phyloP scores from a whole-genome alignment of 176 grass and related monocot genomes.

The Pharus latifolius region DNA sequence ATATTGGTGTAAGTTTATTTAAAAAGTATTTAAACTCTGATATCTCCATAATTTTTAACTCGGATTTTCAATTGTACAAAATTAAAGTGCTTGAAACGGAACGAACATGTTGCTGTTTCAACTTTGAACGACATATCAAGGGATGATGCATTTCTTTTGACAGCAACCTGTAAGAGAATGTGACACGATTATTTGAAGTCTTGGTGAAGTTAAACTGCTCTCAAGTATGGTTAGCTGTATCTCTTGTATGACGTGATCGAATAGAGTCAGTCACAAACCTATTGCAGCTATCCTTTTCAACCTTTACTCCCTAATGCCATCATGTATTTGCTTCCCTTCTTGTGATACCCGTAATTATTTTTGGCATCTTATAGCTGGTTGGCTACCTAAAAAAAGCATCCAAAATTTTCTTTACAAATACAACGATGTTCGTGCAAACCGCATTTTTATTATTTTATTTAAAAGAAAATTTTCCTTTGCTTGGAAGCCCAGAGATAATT shows the following conservation, averaged over 20 bases:
- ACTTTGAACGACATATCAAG: no score
- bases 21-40: no score
- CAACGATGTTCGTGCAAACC: slow-evolving; percentile 1
- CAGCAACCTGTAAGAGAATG: background rate
- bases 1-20: no score
- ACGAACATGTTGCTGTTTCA: background rate
- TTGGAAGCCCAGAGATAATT: background rate
- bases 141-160: background rate
- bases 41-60: no score
- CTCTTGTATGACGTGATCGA: no score
- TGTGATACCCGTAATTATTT: background rate
- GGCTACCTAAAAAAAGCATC: background rate
- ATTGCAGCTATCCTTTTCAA: background rate
- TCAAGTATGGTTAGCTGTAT: background rate
- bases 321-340: background rate
- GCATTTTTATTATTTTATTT: background rate
- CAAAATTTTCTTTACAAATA: background rate
- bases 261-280: background rate
- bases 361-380: background rate
- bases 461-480: background rate
- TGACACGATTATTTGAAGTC: background rate
- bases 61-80: no score
- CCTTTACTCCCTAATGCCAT: background rate
- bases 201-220: background rate
- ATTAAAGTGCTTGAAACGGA: background rate